Base-by-base conservation (phyloP, 495 filamentous ascomycete genomes). In the Parachaetomium inaequale region DNA sequence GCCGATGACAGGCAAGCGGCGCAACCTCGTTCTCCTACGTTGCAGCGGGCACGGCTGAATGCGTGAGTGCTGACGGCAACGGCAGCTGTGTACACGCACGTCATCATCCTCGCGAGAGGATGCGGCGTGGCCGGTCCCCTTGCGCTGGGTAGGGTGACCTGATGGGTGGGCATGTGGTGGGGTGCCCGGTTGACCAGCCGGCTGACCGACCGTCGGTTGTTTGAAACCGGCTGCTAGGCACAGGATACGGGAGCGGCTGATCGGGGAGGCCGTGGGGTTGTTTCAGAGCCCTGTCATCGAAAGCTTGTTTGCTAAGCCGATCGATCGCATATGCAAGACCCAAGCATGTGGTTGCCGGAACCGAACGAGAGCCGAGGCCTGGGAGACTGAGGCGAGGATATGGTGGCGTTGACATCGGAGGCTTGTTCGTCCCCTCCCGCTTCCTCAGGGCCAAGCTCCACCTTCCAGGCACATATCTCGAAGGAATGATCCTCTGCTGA, bases 251-350 rank as follows among this genome's bases (percentile, higher is more conserved):
- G 21, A 26, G 36, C 14, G 14, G 34, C 23, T 12, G 36, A 12
- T 6, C 2, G 19, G 34, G 11, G 19, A 17, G 28, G 6, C 17
- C 49, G n/a, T 38, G 32, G 51, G 36, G 38, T 28, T 34, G 42
- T 42, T 42, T 36, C 28, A 42, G 19, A 42, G 29, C 25, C 23
- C 36, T 17, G 36, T 36, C 36, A 43, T 40, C 1, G 7, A 55
- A 55, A 55, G 53, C 53, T 55, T 55, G 53, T 55, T 42, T 55
- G 53, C 21, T 4, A 29, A 10, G 21, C 23, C 10, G 31, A n/a
- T 17, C 51, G 14, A n/a, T 32, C 1, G 43, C 19, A 12, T 3
- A 7, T 25, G 50, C 15, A 8, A 52, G 28, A 28, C 2, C 50
- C 50, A 23, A 52, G 28, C 50, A 6, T 52, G 28, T n/a, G n/a